These are phyloP conservation scores for Penicillium janthinellum DNA, from an alignment of 2,329 filamentous ascomycete genomes.

Conservation along the genomic window DNA sequence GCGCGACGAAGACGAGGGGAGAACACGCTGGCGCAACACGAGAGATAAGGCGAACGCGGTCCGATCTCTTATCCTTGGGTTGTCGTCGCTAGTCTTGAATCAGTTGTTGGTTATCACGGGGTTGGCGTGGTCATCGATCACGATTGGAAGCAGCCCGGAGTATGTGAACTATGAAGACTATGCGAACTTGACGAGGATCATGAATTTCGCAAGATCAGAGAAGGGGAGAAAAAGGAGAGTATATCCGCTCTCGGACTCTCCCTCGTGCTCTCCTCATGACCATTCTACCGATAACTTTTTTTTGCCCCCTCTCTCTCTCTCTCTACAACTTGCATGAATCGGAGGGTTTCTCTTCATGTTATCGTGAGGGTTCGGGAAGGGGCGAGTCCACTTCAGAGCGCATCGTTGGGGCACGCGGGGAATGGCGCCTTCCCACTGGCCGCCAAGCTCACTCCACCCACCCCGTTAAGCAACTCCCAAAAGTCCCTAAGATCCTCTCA, in stretches of 20 bases:
- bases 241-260: neutral
- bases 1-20: neutral
- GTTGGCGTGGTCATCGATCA: neutral
- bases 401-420: conserved; percentile 15
- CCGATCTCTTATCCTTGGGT: neutral
- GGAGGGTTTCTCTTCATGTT: neutral
- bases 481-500: neutral
- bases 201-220: neutral
- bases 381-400: neutral
- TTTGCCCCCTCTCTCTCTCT: neutral
- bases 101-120: neutral
- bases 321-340: neutral
- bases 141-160: neutral
- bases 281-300: neutral
- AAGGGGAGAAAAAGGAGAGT: neutral
- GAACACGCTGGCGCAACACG: neutral
- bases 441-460: conserved; percentile 9
- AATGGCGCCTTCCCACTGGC: conserved; percentile 16
- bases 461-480: neutral
- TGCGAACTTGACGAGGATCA: neutral
- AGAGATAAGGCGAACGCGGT: neutral
- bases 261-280: neutral
- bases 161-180: neutral
- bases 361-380: neutral
- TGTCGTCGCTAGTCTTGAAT: neutral